Conservation (phyloP, 495 filamentous ascomycete species). For the Trichoderma asperelloides region DNA sequence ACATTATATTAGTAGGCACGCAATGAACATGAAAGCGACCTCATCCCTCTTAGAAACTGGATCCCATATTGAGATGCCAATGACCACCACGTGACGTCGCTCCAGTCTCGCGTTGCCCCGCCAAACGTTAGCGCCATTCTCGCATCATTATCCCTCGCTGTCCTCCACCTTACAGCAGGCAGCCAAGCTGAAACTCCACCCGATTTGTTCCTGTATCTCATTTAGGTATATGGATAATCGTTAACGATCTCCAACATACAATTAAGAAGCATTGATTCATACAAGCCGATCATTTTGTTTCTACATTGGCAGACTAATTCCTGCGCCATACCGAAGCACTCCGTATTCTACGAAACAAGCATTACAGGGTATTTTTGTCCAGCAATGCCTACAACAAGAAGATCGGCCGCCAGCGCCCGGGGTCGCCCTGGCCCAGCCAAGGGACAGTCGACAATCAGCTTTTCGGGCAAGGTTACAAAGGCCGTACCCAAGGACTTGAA, state of each 20-base stretch:
- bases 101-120: constrained; percentile 29
- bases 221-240: neutral
- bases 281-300: neutral
- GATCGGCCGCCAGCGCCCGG: constrained; percentile 39
- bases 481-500: constrained; percentile 44
- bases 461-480: constrained; percentile 71
- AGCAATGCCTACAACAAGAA: constrained; percentile 63
- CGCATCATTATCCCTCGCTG: neutral
- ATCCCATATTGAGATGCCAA: neutral
- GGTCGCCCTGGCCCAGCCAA: constrained; percentile 30
- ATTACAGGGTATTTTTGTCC: neutral
- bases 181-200: neutral
- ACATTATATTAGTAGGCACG: neutral
- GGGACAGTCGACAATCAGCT: constrained; percentile 66
- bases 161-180: neutral
- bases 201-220: neutral
- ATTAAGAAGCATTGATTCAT: neutral
- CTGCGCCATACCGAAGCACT: neutral
- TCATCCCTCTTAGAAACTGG: neutral
- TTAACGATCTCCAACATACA: neutral
- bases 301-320: neutral
- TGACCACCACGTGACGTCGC: constrained; percentile 24
- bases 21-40: neutral
- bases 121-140: constrained; percentile 16
- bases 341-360: neutral